These are phyloP conservation scores for Sporothrix sp. DNA, from an alignment of 2,329 filamentous ascomycete species.

Conservation along the genomic window DNA sequence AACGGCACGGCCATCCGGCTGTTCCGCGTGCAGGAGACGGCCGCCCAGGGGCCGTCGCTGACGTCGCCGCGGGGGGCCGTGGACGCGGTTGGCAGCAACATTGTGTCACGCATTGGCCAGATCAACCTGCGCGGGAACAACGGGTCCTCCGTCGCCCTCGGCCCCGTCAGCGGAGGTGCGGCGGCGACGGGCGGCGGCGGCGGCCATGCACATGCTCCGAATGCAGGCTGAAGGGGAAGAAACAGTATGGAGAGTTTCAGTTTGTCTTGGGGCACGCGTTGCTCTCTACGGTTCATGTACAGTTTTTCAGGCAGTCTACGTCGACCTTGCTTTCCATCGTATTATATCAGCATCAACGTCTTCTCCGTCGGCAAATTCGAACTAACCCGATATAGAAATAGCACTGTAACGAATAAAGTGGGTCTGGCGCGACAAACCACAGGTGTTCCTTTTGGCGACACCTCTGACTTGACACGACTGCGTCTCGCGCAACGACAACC, in stretches of 20 bases:
- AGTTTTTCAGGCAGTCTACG: too few relatives aligned
- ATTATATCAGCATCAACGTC: too few relatives aligned
- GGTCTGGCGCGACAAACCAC: neutral
- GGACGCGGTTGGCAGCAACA: conserved; percentile 83
- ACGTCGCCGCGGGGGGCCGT: conserved; percentile 82
- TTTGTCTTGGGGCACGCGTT: too few relatives aligned
- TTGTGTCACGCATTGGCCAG: conserved; percentile 77
- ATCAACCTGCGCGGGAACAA: conserved; percentile 55
- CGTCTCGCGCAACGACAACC: neutral
- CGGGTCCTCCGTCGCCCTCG: conserved; percentile 6
- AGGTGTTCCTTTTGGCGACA: conserved; percentile 8
- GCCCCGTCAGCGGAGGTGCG: neutral
- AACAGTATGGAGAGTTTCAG: too few relatives aligned
- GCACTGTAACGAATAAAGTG: neutral
- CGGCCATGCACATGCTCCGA: too few relatives aligned
- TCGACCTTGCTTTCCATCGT: too few relatives aligned
- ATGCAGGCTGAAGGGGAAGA: too few relatives aligned
- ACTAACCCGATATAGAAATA: neutral
- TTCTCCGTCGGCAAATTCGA: too few relatives aligned
- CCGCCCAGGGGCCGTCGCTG: conserved; percentile 67
- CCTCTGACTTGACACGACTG: neutral
- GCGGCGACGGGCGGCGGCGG: too few relatives aligned
- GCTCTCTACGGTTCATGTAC: too few relatives aligned
- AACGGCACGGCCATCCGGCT: conserved; percentile 81
- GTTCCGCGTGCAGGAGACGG: conserved; percentile 82